Conservation (phyloP, 768 basidiomycete genomes). For the Cystobasidium ongulense region DNA sequence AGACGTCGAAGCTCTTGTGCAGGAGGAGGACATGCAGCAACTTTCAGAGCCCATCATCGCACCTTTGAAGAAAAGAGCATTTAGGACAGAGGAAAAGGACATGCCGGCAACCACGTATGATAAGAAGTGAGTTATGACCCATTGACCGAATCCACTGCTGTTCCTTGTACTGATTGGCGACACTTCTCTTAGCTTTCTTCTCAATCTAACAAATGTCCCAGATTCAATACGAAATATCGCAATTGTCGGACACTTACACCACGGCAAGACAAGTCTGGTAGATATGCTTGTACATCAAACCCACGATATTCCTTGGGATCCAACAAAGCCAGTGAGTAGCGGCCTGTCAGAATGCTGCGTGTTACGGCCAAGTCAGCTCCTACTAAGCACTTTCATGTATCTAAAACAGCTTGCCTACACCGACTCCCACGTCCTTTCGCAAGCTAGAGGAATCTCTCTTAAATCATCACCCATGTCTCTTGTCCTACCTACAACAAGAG, state of each 20-base stretch:
- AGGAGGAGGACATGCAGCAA: slow-evolving; percentile 96
- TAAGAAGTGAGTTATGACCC: slow-evolving; percentile 62
- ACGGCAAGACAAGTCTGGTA: slow-evolving; percentile 92
- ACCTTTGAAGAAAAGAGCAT: slow-evolving; percentile 87
- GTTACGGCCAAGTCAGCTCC: not conserved
- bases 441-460: slow-evolving; percentile 82
- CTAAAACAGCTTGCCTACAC: slow-evolving; percentile 76
- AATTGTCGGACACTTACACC: slow-evolving; percentile 90
- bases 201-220: slow-evolving; percentile 83
- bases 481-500: slow-evolving; percentile 68
- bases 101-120: slow-evolving; percentile 88
- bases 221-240: slow-evolving; percentile 95
- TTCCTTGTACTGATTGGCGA: not conserved
- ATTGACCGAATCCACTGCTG: not conserved
- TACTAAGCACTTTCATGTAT: not conserved
- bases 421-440: slow-evolving; percentile 82
- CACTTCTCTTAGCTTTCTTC: slow-evolving; percentile 59
- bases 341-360: not conserved
- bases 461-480: slow-evolving; percentile 97
- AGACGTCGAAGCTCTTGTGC: slow-evolving; percentile 91
- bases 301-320: slow-evolving; percentile 87
- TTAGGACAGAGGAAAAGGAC: slow-evolving; percentile 88
- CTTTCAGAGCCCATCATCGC: slow-evolving; percentile 90
- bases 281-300: slow-evolving; percentile 98
- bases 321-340: slow-evolving; percentile 66